Evolutionary conservation across 768 basidiomycete species (phyloP).

Genomic region (Rhodotorula toruloides): DNA sequence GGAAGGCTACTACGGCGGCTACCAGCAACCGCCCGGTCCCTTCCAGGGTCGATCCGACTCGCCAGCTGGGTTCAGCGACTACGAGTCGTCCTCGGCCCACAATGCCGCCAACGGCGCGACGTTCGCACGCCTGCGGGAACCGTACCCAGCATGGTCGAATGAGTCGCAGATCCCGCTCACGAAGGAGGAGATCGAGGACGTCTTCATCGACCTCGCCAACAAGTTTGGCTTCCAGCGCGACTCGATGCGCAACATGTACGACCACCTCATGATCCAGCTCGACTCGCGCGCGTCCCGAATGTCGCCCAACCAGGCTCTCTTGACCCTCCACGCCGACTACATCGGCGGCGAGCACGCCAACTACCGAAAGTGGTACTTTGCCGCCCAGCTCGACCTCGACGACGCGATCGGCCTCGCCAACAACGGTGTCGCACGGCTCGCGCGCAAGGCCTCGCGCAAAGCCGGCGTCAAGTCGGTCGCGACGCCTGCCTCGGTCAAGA

Average conservation of each 20-base stretch:
- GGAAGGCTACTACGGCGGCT: conserved; percentile 29
- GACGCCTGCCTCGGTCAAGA: conserved; percentile 59
- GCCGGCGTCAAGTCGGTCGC: conserved; percentile 47
- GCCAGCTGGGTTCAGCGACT: conserved; percentile 30
- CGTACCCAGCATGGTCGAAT: conserved; percentile 88
- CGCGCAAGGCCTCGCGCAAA: conserved; percentile 55
- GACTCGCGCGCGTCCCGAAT: conserved; percentile 95
- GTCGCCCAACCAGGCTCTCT: conserved; percentile 89
- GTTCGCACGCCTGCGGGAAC: conserved; percentile 58
- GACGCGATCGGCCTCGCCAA: conserved; percentile 93
- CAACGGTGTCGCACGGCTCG: conserved; percentile 70
- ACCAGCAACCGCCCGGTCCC: conserved; percentile 24
- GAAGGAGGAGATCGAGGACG: conserved; percentile 98
- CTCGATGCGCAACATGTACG: conserved; percentile 96
- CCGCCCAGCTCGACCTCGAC: conserved; percentile 95
- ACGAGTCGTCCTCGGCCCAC: conserved; percentile 30
- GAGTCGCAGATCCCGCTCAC: conserved; percentile 94
- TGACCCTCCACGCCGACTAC: conserved; percentile 96
- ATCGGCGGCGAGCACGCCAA: conserved; percentile 98
- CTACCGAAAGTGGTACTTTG: conserved; percentile 99
- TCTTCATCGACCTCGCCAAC: conserved; percentile 92
- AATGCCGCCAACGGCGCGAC: background rate
- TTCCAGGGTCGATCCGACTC: conserved; percentile 33
- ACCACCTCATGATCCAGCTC: conserved; percentile 94
- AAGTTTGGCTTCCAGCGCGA: conserved; percentile 98